Percentiles rank a stretch among this genome's conserved stretches.
Evolutionary conservation across 2,329 filamentous ascomycete genomes (phyloP).

Genomic region (Hypoxylon sp.): DNA sequence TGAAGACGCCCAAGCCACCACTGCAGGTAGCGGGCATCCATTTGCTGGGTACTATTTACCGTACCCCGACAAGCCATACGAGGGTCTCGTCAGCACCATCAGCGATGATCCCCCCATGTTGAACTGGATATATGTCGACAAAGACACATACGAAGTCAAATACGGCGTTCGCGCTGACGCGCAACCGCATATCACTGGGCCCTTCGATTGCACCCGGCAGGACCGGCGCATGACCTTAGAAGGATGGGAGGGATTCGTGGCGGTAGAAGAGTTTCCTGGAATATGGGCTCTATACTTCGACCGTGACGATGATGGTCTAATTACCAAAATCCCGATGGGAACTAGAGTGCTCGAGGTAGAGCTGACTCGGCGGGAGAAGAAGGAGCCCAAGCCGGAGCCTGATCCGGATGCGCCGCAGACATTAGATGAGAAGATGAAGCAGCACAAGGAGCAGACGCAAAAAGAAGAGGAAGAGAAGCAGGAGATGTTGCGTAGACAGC

Average conservation of each 20-base stretch:
- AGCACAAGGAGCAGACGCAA: constrained; percentile 49
- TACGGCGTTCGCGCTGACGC: constrained; percentile 62
- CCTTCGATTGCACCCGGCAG: constrained; percentile 67
- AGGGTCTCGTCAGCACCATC: constrained; percentile 65
- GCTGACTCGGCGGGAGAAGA: constrained; percentile 66
- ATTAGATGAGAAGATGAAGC: constrained; percentile 52
- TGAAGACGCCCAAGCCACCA: constrained; percentile 48
- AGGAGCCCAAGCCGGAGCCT: constrained; percentile 55
- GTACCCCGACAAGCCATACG: constrained; percentile 66
- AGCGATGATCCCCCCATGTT: constrained; percentile 64
- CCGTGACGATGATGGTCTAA: constrained; percentile 61
- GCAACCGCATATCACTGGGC: constrained; percentile 62
- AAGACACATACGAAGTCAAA: constrained; percentile 62
- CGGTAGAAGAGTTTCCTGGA: constrained; percentile 60
- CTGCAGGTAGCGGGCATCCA: constrained; percentile 60
- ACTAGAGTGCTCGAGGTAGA: constrained; percentile 70
- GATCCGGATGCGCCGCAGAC: constrained; percentile 48
- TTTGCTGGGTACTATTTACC: constrained; percentile 71
- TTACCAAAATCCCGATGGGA: constrained; percentile 61
- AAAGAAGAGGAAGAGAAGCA: constrained; percentile 46
- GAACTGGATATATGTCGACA: constrained; percentile 67
- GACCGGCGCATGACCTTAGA: constrained; percentile 65
- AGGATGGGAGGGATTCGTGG: constrained; percentile 66
- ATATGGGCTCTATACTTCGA: constrained; percentile 66
- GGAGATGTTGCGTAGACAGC: constrained; percentile 34